Evolutionary conservation across 176 grass and related monocot genomes (phyloP).

Genomic region (Ensete ventricosum): DNA sequence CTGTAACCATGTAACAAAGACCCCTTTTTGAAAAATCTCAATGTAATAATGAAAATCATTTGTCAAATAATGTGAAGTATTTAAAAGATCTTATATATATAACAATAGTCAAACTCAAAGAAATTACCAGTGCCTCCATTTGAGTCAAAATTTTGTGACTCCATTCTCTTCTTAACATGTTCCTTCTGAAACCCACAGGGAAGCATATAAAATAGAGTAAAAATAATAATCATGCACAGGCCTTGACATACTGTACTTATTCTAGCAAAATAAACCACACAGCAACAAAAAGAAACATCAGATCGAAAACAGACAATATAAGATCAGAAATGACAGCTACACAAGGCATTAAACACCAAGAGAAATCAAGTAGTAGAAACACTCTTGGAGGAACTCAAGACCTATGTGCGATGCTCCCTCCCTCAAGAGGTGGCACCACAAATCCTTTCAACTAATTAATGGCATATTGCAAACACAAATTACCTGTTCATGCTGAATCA

Average conservation of each 20-base stretch:
- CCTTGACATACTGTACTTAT: background rate
- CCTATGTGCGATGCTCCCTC: background rate
- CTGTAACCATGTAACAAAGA: conserved; percentile 22
- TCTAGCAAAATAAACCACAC: background rate
- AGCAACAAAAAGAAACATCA: background rate
- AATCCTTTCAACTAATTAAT: background rate
- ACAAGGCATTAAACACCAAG: no score
- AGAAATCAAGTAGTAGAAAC: background rate
- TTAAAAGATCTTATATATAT: conserved; percentile 5
- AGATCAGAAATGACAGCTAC: background rate
- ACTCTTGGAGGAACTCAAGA: background rate
- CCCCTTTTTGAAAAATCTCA: conserved; percentile 14
- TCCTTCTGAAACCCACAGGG: conserved; percentile 49
- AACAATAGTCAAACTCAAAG: background rate
- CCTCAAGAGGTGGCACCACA: background rate
- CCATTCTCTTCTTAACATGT: conserved; percentile 66
- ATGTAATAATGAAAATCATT: background rate
- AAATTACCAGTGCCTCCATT: conserved; percentile 78
- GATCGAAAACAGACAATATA: background rate
- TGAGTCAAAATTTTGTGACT: conserved; percentile 57
- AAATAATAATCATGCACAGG: background rate
- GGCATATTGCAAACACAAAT: conserved; percentile 6
- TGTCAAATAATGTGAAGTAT: conserved; percentile 27
- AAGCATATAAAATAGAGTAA: background rate
- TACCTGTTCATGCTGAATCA: conserved; percentile 75